Evolutionary conservation across 176 grass and related monocot species (phyloP).

Genomic region (Thalia dealbata): DNA sequence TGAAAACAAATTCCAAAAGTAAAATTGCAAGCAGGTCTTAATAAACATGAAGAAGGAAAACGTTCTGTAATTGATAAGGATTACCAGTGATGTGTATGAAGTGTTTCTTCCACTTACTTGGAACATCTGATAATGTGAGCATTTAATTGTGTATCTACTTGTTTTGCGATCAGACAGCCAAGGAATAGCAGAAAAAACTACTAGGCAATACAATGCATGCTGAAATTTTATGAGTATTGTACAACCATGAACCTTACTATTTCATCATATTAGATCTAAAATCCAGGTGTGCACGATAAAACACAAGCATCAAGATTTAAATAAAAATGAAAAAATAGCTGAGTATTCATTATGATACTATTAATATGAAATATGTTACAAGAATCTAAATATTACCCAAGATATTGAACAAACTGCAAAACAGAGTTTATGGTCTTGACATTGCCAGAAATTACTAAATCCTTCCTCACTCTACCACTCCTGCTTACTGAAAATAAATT

Average conservation of each 20-base stretch:
- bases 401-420: conserved; percentile 50
- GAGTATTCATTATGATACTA: background rate
- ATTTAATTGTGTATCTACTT: background rate
- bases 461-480: conserved; percentile 26
- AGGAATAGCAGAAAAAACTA: background rate
- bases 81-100: background rate
- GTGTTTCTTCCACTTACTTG: background rate
- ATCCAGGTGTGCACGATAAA: background rate
- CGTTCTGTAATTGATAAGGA: background rate
- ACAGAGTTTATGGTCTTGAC: conserved; percentile 46
- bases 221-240: background rate
- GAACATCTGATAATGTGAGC: background rate
- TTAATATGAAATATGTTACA: background rate
- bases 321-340: background rate
- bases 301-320: background rate
- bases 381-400: conserved; percentile 39
- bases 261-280: background rate
- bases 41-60: too few relatives aligned
- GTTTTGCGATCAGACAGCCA: background rate
- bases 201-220: background rate
- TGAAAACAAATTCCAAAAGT: too few relatives aligned
- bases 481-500: conserved; percentile 32
- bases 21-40: too few relatives aligned
- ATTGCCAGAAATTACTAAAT: conserved; percentile 43
- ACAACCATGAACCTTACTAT: background rate